These are phyloP conservation scores for Mycogone perniciosa DNA, from an alignment of 2,329 filamentous ascomycete genomes.

Conservation along the genomic window DNA sequence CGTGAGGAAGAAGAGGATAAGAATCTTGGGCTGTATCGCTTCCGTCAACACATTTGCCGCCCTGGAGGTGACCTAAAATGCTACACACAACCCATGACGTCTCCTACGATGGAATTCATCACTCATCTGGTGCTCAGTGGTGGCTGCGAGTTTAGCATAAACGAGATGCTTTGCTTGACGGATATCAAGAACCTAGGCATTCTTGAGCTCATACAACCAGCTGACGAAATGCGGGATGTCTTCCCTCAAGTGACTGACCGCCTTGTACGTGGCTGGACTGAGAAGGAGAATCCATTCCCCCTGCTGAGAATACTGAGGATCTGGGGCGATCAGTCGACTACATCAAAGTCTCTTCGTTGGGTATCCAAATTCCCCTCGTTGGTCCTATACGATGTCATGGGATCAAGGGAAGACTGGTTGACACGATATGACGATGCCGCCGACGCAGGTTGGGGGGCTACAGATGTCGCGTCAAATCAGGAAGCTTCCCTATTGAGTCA, in stretches of 20 bases:
- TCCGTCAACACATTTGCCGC: slow-evolving; percentile 33
- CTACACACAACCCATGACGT: slow-evolving; percentile 35
- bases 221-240: slow-evolving; percentile 19
- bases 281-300: slow-evolving; percentile 37
- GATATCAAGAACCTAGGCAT: slow-evolving; percentile 41
- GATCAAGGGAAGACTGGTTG: slow-evolving; percentile 31
- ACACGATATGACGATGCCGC: slow-evolving; percentile 18
- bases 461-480: slow-evolving; percentile 17
- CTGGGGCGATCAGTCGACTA: slow-evolving; percentile 35
- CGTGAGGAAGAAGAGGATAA: slow-evolving; percentile 28
- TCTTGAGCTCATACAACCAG: slow-evolving; percentile 40
- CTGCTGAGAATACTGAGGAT: slow-evolving; percentile 41
- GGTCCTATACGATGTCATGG: slow-evolving; percentile 38
- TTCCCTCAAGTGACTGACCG: slow-evolving; percentile 39
- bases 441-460: slow-evolving; percentile 30
- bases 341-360: slow-evolving; percentile 35
- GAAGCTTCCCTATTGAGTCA: slow-evolving; percentile 30
- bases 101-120: slow-evolving; percentile 32
- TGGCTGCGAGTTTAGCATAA: slow-evolving; percentile 27
- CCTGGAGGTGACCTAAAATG: slow-evolving; percentile 27
- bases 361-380: slow-evolving; percentile 39
- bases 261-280: slow-evolving; percentile 41
- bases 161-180: slow-evolving; percentile 36
- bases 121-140: slow-evolving; percentile 36
- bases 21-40: slow-evolving; percentile 32